Conservation (phyloP, 2,329 filamentous ascomycete species). For the Clarireedia monteithiana region DNA sequence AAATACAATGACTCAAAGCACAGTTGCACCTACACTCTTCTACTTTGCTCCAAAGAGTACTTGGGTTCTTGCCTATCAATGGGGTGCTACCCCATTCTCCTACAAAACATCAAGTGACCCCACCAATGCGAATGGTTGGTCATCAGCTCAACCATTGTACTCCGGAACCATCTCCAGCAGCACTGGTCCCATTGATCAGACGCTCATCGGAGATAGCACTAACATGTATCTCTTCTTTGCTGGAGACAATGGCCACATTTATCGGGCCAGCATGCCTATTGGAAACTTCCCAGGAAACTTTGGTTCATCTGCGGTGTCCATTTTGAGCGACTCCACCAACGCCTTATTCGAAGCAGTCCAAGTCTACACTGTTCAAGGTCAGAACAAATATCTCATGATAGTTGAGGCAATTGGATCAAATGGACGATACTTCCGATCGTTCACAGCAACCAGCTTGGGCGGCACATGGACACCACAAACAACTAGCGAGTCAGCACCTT, state of each 20-base stretch:
- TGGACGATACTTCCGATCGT: constrained; percentile 60
- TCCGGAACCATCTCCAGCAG: no score
- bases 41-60: constrained; percentile 52
- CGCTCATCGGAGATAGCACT: constrained; percentile 50
- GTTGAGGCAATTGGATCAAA: constrained; percentile 51
- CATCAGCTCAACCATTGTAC: no score
- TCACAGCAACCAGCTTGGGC: constrained; percentile 48
- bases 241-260: constrained; percentile 60
- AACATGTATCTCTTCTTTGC: constrained; percentile 63
- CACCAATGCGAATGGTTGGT: constrained; percentile 17
- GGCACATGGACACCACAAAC: constrained; percentile 54
- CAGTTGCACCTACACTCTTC: constrained; percentile 56
- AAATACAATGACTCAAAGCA: constrained; percentile 37
- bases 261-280: constrained; percentile 55
- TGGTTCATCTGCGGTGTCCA: no score
- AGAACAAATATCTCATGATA: constrained; percentile 55
- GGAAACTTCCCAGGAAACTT: constrained; percentile 29
- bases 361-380: no score
- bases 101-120: constrained; percentile 54
- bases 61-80: constrained; percentile 62
- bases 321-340: no score
- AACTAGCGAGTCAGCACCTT: constrained; percentile 46
- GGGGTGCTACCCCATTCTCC: constrained; percentile 51
- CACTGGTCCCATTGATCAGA: constrained; percentile 46
- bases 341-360: no score